Conservation (phyloP, 176 grass and related monocot species). For the Avena atlantica region DNA sequence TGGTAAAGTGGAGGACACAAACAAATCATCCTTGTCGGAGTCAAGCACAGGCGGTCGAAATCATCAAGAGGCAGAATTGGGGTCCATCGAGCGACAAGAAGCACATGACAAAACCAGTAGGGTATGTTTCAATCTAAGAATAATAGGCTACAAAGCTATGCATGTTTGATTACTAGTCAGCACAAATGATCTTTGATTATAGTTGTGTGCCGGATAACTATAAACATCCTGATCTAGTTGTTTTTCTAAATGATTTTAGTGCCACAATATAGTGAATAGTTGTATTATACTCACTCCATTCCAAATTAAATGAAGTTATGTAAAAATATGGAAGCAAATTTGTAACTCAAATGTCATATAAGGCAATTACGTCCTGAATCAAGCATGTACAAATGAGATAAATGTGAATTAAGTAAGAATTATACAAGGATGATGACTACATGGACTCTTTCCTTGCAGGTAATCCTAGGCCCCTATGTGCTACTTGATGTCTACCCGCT, state of each 20-base stretch:
- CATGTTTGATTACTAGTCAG: background rate
- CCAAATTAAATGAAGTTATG: too few species aligned
- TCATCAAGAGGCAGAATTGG: background rate
- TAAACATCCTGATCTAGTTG: background rate
- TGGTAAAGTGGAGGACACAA: background rate
- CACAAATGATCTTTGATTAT: background rate
- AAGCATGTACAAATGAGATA: background rate
- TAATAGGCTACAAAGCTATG: background rate
- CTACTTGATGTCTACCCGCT: background rate
- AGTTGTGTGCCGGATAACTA: background rate
- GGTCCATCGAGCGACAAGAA: background rate
- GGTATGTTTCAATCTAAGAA: too few species aligned
- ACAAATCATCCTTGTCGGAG: background rate
- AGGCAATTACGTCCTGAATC: background rate
- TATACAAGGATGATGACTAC: background rate
- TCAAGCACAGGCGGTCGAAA: background rate
- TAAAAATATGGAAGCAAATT: too few species aligned
- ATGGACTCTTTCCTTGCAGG: background rate
- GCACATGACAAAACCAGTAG: background rate
- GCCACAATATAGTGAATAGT: background rate
- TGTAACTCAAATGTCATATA: too few species aligned
- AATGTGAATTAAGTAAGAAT: too few species aligned
- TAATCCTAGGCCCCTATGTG: background rate
- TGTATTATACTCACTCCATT: too few species aligned
- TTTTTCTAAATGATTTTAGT: background rate